Conservation (phyloP, 495 filamentous ascomycete species). For the Penicillium subrubescens region DNA sequence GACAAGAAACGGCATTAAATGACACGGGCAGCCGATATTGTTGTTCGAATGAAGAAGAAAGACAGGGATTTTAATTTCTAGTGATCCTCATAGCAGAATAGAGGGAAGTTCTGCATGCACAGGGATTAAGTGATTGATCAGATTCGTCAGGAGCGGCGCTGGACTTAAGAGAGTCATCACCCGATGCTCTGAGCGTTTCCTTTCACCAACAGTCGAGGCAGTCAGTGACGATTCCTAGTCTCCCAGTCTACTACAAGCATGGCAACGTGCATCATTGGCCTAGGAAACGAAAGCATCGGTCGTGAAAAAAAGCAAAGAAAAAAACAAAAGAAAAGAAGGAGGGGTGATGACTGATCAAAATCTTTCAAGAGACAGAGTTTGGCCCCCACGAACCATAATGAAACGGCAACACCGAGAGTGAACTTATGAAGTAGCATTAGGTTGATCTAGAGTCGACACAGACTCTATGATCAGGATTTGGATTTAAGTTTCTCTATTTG, state of each 20-base stretch:
- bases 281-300: not conserved
- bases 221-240: not conserved
- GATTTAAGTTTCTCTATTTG: not conserved
- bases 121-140: not conserved
- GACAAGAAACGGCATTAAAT: not conserved
- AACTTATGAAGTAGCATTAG: not conserved
- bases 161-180: not conserved
- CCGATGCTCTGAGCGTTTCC: not conserved
- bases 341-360: not conserved
- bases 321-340: not conserved
- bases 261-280: not conserved
- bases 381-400: not conserved
- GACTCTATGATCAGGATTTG: not conserved
- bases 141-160: not conserved
- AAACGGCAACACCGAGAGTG: not conserved
- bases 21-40: no score
- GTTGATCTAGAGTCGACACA: not conserved
- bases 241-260: not conserved
- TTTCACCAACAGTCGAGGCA: not conserved
- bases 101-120: not conserved
- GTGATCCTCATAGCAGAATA: no score
- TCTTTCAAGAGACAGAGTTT: not conserved
- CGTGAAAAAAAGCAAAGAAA: not conserved
- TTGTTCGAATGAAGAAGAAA: no score
- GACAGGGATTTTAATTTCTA: no score